These are phyloP conservation scores for Pseudonitzschia delicatissima DNA, from an alignment of 108 stramenopile species.

Conservation along the genomic window DNA sequence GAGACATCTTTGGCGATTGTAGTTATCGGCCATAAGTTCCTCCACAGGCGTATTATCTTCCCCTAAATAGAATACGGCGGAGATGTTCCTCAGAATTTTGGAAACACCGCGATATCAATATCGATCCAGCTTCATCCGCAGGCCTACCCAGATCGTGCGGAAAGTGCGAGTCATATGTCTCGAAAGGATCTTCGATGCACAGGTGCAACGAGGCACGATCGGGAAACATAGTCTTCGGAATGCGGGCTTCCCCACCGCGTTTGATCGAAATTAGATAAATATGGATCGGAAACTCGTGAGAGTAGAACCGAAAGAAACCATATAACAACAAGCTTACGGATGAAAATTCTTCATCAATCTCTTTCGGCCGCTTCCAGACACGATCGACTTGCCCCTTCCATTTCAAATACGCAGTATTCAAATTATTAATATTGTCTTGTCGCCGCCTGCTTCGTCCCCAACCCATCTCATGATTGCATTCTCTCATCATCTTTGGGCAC, in stretches of 20 bases:
- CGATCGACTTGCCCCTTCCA: slow-evolving; percentile 33
- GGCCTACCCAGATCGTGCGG: slow-evolving; percentile 76
- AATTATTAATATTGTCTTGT: slow-evolving; percentile 56
- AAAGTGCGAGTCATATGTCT: slow-evolving; percentile 69
- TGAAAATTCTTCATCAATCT: slow-evolving; percentile 14
- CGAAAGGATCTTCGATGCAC: slow-evolving; percentile 85
- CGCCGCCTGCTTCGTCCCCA: slow-evolving; percentile 34
- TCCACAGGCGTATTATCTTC: background rate
- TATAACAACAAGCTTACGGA: slow-evolving; percentile 49
- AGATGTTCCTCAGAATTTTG: slow-evolving; percentile 17
- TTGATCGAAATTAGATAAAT: slow-evolving; percentile 55
- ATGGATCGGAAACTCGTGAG: slow-evolving; percentile 39
- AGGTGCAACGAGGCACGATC: slow-evolving; percentile 32
- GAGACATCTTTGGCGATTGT: too few relatives aligned
- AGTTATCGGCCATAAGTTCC: background rate
- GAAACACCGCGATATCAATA: slow-evolving; percentile 29
- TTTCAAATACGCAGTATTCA: slow-evolving; percentile 57
- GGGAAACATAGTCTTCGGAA: slow-evolving; percentile 49
- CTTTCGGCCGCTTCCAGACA: slow-evolving; percentile 43
- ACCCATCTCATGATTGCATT: slow-evolving; percentile 16
- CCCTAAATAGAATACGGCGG: slow-evolving; percentile 13
- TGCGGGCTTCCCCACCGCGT: slow-evolving; percentile 19
- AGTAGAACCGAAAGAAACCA: slow-evolving; percentile 82
- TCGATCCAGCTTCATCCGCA: slow-evolving; percentile 43
- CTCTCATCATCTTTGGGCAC: slow-evolving; percentile 42